Base-by-base conservation (phyloP, 257 asterid species). In the Salvia rosmarinus region DNA sequence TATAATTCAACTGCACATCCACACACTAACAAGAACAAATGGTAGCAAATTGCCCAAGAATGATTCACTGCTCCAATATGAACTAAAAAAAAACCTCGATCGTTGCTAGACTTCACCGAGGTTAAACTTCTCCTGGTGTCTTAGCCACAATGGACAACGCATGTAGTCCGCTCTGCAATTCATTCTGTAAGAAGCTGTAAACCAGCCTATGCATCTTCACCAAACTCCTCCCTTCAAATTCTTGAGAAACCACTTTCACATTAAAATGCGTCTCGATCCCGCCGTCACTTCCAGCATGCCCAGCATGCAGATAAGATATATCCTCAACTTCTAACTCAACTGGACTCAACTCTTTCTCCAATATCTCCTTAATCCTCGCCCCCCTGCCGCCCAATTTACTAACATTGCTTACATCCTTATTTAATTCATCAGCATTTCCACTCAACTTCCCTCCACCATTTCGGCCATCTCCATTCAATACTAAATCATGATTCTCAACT, bases 231-330 rank as follows among this genome's bases (percentile, higher is more conserved):
- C 30, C 30, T 25, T 25, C 30, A 25, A 25, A 25, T 25, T 25
- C 30, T 25, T 25, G 30, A 25, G 30, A 25, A 25, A 25, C 3
- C 30, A 25, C 30, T 25, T 25, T 25, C 3, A 25, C 30, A 25
- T 25, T 3, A 25, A 25, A 25, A 25, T 25, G 30, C 30, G 96
- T 88, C 83, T 87, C 95, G n/a, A 92, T 88, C 83, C 85, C 95
- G n/a, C 89, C 91, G 20, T 85, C 86, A 52, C 86, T 88, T 13
- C 88, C 95, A 9, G 86, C 88, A 35, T 87, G 96, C 81, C 92
- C 95, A 4, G 89, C 89, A 16, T 90, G 96, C 84, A 85, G 88
- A 75, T 86, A 68, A 35, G 96, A 88, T 72, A 85, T 79, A 74
- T 90, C 95, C 77, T 86, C 93, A 43, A 90, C 77, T 64, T 86